These are phyloP conservation scores for Gossypioides kirkii DNA, from an alignment of 345 rosid species.

Conservation along the genomic window DNA sequence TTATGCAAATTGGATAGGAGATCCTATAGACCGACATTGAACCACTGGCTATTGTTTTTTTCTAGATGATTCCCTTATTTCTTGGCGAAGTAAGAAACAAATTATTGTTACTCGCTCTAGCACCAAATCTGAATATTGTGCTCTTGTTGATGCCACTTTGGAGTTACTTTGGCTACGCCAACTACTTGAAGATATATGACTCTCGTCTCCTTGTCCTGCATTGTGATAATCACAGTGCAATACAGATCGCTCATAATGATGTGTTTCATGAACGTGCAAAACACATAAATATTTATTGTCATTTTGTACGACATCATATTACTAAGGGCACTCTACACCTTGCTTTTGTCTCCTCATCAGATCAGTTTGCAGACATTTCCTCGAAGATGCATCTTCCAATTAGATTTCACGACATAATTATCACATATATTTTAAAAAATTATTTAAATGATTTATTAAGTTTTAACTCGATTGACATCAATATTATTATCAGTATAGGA, in stretches of 20 bases:
- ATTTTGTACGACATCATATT: too few relatives aligned
- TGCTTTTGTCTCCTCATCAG: too few relatives aligned
- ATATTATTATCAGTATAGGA: too few relatives aligned
- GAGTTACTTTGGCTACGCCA: neutral
- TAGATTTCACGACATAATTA: too few relatives aligned
- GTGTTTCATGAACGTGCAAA: neutral
- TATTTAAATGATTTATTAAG: too few relatives aligned
- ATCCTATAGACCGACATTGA: neutral
- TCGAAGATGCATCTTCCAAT: too few relatives aligned
- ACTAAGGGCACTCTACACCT: too few relatives aligned
- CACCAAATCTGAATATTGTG: neutral
- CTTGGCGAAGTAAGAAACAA: neutral
- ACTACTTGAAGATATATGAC: neutral
- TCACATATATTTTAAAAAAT: too few relatives aligned
- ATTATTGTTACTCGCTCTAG: neutral
- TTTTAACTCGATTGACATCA: too few relatives aligned
- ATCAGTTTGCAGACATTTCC: too few relatives aligned
- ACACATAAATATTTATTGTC: neutral
- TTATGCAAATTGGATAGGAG: neutral
- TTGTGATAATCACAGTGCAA: neutral
- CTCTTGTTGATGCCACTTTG: neutral
- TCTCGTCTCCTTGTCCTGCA: neutral
- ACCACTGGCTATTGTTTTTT: neutral
- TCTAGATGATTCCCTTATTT: neutral
- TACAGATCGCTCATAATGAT: neutral